phyloP scores from a whole-genome alignment of 441 rosid species.

The Isatis lusitanica region DNA sequence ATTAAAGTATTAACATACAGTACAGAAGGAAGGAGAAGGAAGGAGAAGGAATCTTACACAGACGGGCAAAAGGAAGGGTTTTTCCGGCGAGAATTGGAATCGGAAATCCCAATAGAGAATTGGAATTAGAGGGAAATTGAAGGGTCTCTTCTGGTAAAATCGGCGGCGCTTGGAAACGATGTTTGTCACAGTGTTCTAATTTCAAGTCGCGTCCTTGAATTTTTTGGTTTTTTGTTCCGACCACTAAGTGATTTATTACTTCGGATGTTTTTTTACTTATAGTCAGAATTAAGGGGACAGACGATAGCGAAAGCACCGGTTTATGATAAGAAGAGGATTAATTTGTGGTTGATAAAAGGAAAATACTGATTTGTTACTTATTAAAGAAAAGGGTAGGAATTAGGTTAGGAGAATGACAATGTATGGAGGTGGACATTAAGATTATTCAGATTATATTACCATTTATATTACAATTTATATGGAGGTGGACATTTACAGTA shows the following conservation, averaged over 20 bases:
- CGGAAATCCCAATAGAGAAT: neutral
- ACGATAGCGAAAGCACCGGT: neutral
- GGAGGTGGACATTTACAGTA: too few species aligned
- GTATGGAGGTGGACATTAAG: too few species aligned
- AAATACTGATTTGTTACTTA: too few species aligned
- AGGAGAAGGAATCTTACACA: slow-evolving; percentile 18
- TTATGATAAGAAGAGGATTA: neutral
- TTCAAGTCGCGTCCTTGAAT: neutral
- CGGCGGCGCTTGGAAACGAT: slow-evolving; percentile 8
- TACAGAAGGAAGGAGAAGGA: neutral
- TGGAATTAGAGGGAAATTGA: neutral
- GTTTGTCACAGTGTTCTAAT: neutral
- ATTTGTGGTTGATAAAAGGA: neutral
- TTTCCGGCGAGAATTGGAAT: neutral
- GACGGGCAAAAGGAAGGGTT: neutral
- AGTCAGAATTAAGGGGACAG: neutral
- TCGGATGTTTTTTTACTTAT: too few species aligned
- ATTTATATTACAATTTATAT: too few species aligned
- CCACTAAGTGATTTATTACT: too few species aligned
- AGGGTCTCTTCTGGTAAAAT: neutral
- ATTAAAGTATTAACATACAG: neutral
- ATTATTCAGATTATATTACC: too few species aligned
- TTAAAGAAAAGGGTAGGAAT: too few species aligned
- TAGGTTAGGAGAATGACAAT: neutral
- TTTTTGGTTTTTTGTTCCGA: neutral